Evolutionary conservation across 495 filamentous ascomycete genomes (phyloP).

Genomic region (Paragyromitra xinjiangensis): DNA sequence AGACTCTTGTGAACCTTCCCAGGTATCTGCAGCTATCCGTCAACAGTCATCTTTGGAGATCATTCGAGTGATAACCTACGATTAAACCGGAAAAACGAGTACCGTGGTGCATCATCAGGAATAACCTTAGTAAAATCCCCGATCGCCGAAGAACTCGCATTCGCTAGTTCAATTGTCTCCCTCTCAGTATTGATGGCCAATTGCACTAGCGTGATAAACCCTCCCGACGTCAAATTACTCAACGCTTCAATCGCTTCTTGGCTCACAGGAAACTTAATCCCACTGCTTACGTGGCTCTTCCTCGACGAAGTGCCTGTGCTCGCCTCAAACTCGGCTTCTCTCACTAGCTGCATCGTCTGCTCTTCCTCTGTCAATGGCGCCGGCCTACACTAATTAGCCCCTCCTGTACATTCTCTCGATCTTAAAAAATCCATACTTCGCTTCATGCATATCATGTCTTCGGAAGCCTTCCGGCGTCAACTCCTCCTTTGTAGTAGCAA

Average conservation of each 20-base stretch:
- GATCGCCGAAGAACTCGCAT: constrained; percentile 62
- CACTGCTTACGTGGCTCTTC: constrained; percentile 67
- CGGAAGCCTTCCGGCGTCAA: constrained; percentile 76
- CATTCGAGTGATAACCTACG: constrained; percentile 33
- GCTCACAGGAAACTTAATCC: constrained; percentile 71
- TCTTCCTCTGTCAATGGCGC: constrained; percentile 92
- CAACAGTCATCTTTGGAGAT: not conserved
- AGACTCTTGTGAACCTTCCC: constrained; percentile 66
- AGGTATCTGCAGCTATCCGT: constrained; percentile 58
- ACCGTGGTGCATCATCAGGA: constrained; percentile 82
- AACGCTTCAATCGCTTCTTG: constrained; percentile 74
- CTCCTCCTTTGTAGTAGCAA: constrained; percentile 79
- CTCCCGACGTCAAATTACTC: constrained; percentile 66
- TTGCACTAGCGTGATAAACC: constrained; percentile 73
- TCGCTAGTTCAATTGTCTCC: constrained; percentile 80
- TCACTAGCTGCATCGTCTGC: constrained; percentile 75
- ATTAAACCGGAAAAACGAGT: constrained; percentile 78
- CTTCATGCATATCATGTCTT: constrained; percentile 74
- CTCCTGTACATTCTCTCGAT: constrained; percentile 29
- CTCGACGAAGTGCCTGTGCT: constrained; percentile 72
- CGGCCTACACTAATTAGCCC: constrained; percentile 42
- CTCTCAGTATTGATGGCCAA: constrained; percentile 78
- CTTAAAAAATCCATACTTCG: constrained; percentile 60
- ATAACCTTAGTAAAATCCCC: constrained; percentile 64
- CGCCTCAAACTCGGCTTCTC: constrained; percentile 81